These are phyloP conservation scores for Salvia splendens DNA, from an alignment of 257 asterid species.

Conservation along the genomic window DNA sequence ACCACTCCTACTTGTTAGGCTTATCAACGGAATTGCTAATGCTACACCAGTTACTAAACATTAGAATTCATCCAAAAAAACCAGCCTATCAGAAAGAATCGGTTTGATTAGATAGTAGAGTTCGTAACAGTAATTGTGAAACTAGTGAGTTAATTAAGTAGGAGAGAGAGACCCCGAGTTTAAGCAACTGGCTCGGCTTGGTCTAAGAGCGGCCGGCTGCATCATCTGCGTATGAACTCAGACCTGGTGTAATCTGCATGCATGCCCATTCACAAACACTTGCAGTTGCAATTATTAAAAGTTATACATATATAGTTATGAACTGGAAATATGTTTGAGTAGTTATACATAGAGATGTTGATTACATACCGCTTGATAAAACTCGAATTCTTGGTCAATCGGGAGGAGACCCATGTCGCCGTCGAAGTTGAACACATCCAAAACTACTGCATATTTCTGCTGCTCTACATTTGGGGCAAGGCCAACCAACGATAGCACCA, in stretches of 20 bases:
- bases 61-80: no score
- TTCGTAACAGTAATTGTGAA: no score
- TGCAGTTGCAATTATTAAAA: neutral
- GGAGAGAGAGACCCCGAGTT: constrained; percentile 57
- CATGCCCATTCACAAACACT: neutral
- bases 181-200: constrained; percentile 55
- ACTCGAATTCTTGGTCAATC: constrained; percentile 26
- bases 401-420: constrained; percentile 30
- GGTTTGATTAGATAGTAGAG: no score
- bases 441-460: constrained; percentile 33
- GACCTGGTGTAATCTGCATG: constrained; percentile 59
- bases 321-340: no score
- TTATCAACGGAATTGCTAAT: no score
- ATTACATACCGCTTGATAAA: constrained; percentile 23
- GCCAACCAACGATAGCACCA: neutral
- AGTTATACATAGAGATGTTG: no score
- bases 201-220: constrained; percentile 56
- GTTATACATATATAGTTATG: neutral
- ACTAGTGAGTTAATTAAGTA: no score
- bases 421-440: constrained; percentile 41
- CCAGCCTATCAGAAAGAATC: no score
- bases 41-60: no score
- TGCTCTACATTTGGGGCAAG: neutral
- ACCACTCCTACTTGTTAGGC: no score
- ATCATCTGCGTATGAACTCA: constrained; percentile 57